Conservation (phyloP, 208 protist species). For the Leishmania lainsoni region DNA sequence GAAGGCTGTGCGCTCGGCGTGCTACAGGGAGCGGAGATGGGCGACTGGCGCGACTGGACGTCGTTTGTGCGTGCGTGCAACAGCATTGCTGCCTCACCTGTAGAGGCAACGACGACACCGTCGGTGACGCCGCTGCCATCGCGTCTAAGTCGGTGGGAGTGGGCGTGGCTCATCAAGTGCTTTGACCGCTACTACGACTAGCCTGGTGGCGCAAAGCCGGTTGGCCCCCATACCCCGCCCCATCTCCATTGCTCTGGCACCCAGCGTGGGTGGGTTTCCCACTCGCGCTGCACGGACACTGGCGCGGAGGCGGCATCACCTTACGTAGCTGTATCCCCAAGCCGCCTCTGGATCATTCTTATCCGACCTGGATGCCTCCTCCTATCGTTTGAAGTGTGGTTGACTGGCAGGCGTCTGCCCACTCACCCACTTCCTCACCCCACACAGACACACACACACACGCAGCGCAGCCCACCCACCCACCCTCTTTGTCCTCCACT, state of each 20-base stretch:
- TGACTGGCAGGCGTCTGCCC: background rate
- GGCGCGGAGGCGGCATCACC: background rate
- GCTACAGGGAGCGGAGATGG: background rate
- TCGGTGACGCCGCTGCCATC: slow-evolving; percentile 4
- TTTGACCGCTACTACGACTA: slow-evolving; percentile 36
- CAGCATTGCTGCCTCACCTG: background rate
- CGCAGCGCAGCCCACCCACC: background rate
- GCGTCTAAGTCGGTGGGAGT: slow-evolving; percentile 34
- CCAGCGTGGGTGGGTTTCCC: background rate
- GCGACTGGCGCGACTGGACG: slow-evolving; percentile 25
- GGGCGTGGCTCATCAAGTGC: slow-evolving; percentile 32
- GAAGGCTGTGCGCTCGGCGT: background rate
- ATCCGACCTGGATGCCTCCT: background rate
- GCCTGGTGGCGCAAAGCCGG: background rate
- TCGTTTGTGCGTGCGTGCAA: slow-evolving; percentile 26
- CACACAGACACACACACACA: no score
- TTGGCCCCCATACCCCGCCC: no score
- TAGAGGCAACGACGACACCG: background rate
- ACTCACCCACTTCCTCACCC: background rate
- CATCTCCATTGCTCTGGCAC: background rate
- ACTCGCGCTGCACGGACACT: background rate
- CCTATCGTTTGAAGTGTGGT: background rate
- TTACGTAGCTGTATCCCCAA: background rate
- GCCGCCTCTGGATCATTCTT: background rate
- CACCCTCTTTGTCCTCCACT: background rate